These are phyloP conservation scores for Saturnispora serradocipensis DNA, from an alignment of 805 yeast species.

Conservation along the genomic window DNA sequence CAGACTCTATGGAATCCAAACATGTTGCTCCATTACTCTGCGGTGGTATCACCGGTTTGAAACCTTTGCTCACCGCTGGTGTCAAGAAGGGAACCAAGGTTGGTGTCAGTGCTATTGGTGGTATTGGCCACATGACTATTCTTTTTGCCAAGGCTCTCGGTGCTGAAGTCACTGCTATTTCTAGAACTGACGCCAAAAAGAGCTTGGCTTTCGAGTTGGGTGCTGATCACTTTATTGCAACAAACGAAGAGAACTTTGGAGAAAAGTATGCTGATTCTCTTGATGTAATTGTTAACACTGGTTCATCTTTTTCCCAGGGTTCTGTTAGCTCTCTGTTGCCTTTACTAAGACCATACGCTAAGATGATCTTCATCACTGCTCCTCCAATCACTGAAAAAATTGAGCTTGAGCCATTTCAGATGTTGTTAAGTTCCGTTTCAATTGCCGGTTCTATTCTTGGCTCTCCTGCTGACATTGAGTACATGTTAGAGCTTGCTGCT, in stretches of 20 bases:
- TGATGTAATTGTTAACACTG: constrained; percentile 24
- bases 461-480: constrained; percentile 35
- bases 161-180: constrained; percentile 34
- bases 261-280: too few species aligned
- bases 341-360: constrained; percentile 23
- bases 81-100: too few species aligned
- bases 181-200: constrained; percentile 41
- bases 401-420: constrained; percentile 25
- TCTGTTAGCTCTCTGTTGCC: constrained; percentile 17
- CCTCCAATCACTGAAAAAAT: constrained; percentile 29
- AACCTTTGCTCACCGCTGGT: too few species aligned
- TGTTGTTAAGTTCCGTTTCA: constrained; percentile 25
- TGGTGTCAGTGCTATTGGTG: too few species aligned
- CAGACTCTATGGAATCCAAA: constrained; percentile 32
- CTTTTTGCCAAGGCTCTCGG: constrained; percentile 26
- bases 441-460: constrained; percentile 35
- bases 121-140: too few species aligned
- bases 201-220: constrained; percentile 42
- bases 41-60: constrained; percentile 52
- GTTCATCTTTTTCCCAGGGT: constrained; percentile 30
- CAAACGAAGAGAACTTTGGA: constrained; percentile 26
- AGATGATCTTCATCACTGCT: constrained; percentile 19
- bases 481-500: constrained; percentile 5
- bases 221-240: constrained; percentile 44
- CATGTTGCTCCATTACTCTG: constrained; percentile 47